phyloP scores from a whole-genome alignment of 1,284 basidiomycete genomes.

The Ganoderma sinense region DNA sequence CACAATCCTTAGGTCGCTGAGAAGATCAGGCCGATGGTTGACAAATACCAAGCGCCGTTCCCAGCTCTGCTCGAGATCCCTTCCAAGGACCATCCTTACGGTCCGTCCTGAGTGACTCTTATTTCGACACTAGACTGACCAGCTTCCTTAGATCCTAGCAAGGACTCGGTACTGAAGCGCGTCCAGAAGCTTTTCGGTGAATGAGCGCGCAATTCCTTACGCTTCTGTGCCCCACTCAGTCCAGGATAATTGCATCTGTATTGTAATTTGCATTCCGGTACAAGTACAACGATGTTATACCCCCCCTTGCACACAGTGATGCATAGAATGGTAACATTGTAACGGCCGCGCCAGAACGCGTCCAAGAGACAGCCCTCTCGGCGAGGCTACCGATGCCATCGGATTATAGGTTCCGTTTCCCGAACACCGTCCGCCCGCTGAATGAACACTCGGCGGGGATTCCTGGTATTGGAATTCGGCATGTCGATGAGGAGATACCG shows the following conservation, averaged over 20 bases:
- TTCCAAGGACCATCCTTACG: constrained; percentile 93
- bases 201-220: constrained; percentile 41
- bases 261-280: constrained; percentile 28
- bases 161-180: constrained; percentile 96
- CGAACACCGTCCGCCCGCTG: constrained; percentile 69
- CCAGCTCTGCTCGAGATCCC: constrained; percentile 98
- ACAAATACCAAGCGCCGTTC: constrained; percentile 96
- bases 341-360: not conserved
- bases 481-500: constrained; percentile 81
- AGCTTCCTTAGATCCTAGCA: constrained; percentile 82
- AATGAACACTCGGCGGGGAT: constrained; percentile 75
- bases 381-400: constrained; percentile 52
- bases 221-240: not conserved
- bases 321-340: constrained; percentile 24
- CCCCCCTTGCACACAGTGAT: constrained; percentile 12
- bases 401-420: constrained; percentile 76
- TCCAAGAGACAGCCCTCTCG: not conserved
- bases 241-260: constrained; percentile 28
- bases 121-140: constrained; percentile 6
- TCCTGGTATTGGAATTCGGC: constrained; percentile 70
- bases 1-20: constrained; percentile 80
- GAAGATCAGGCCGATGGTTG: constrained; percentile 94
- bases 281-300: constrained; percentile 31
- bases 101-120: constrained; percentile 45
- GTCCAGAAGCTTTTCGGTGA: constrained; percentile 98